Conservation (phyloP, 2,329 filamentous ascomycete species). For the Penicillium sp. region DNA sequence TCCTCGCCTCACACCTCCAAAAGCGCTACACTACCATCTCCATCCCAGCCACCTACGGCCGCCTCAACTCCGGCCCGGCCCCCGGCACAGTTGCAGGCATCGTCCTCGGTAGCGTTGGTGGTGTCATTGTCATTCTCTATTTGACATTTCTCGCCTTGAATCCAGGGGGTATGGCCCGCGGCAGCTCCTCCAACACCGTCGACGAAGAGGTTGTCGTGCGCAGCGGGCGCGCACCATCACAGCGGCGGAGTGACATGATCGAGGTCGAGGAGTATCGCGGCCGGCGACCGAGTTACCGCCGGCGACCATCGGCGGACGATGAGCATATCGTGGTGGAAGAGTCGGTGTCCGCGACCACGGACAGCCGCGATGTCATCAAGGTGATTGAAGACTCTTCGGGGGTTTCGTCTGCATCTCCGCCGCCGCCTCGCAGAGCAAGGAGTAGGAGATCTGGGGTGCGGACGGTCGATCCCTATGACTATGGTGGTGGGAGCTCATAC, state of each 20-base stretch:
- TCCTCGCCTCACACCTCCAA: constrained; percentile 17
- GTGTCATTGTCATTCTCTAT: constrained; percentile 54
- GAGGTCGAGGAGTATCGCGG: constrained; percentile 37
- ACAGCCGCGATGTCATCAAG: constrained; percentile 52
- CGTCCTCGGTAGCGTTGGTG: constrained; percentile 48
- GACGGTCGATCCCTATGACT: constrained; percentile 47
- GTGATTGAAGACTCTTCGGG: constrained; percentile 51
- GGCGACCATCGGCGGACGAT: constrained; percentile 17
- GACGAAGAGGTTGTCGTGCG: constrained; percentile 30
- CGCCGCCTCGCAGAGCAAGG: constrained; percentile 35
- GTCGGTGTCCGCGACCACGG: constrained; percentile 25
- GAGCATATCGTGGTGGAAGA: constrained; percentile 34
- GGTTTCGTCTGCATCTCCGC: constrained; percentile 36
- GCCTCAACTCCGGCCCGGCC: constrained; percentile 51
- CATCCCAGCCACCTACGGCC: constrained; percentile 62
- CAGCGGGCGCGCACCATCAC: constrained; percentile 18
- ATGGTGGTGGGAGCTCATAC: constrained; percentile 35
- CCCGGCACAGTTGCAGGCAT: constrained; percentile 61
- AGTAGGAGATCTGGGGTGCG: constrained; percentile 42
- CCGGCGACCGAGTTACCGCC: constrained; percentile 24
- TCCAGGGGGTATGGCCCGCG: constrained; percentile 38
- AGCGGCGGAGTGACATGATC: constrained; percentile 19
- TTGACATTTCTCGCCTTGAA: constrained; percentile 53
- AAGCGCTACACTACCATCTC: constrained; percentile 40
- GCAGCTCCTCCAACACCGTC: constrained; percentile 21